A percentile compares a stretch with the other conserved stretches of the same genome.
These are phyloP conservation scores for Populus hybrid DNA, from an alignment of 441 rosid genomes.

Conservation along the genomic window DNA sequence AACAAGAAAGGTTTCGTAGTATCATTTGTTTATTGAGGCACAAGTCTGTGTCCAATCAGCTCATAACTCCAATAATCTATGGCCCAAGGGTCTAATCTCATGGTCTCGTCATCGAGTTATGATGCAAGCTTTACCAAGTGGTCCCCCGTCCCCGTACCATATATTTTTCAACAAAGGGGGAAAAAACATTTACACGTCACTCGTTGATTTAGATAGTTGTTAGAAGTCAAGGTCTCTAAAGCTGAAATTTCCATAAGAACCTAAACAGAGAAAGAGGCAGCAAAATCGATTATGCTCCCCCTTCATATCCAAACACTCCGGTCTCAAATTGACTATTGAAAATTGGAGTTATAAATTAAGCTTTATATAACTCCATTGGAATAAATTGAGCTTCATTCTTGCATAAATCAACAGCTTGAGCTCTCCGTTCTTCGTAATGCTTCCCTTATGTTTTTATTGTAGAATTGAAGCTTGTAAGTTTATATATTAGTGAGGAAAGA, in stretches of 20 bases:
- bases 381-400: too few species aligned
- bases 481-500: too few species aligned
- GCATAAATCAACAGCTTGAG: too few species aligned
- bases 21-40: too few species aligned
- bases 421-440: too few species aligned
- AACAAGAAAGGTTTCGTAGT: too few species aligned
- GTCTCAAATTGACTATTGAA: background rate
- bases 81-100: too few species aligned
- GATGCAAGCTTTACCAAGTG: background rate
- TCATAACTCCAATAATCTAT: too few species aligned
- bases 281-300: background rate
- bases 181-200: background rate
- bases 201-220: background rate
- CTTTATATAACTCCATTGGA: background rate
- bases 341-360: background rate
- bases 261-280: constrained; percentile 3
- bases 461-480: too few species aligned
- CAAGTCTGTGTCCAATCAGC: too few species aligned
- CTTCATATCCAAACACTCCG: background rate
- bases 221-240: background rate
- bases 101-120: too few species aligned
- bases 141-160: constrained; percentile 20
- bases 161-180: constrained; percentile 6
- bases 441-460: too few species aligned
- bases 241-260: constrained; percentile 16